Evolutionary conservation across 2,329 filamentous ascomycete genomes (phyloP), one percentile per base, ranked within the genome.

Genomic region (Microthyrium microscopicum): DNA sequence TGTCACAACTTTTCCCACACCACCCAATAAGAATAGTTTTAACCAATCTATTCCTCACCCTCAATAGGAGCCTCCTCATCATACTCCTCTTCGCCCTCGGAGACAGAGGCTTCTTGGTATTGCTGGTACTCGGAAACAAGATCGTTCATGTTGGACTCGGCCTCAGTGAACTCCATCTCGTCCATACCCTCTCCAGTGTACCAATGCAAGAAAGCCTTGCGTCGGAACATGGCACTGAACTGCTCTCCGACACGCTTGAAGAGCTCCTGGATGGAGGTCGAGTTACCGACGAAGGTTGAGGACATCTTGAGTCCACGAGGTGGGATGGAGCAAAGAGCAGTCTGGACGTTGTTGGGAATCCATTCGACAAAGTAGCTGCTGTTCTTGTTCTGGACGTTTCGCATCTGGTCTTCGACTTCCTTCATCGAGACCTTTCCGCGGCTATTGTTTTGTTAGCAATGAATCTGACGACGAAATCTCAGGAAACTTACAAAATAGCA

Each of bases 201-300:
- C 89, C 89, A 98, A 72, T 95, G 89, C 75, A 98, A 82, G 84
- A 98, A 98, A 77, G 89, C 89, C 81, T 95, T 98, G 68, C 89
- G 84, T 68, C 89, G 76, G 79, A 98, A 98, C 89, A 98, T 98
- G 59, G 85, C 89, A 66, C 79, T 85, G 76, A 98, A 98, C 69
- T 98, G 89, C 64, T 98, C 89, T 57, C 89, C 89, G 51, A 98
- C 70, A 75, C 89, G 87, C 83, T 98, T 95, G 81, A 98, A 98
- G 52, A 98, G 81, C 70, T 98, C 89, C 73, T 98, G 89, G 66
- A 98, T 98, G 46, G 87, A 91, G 51, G 89, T 98, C 44, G 85
- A 94, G 78, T 98, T 98, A 57, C 89, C 89, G 48, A 98, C 83
- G 51, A 98, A 98, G 58, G 89, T 98, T 29, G 87, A 87, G 37